phyloP scores from a whole-genome alignment of 768 basidiomycete genomes.

The Pisolithus tinctorius region DNA sequence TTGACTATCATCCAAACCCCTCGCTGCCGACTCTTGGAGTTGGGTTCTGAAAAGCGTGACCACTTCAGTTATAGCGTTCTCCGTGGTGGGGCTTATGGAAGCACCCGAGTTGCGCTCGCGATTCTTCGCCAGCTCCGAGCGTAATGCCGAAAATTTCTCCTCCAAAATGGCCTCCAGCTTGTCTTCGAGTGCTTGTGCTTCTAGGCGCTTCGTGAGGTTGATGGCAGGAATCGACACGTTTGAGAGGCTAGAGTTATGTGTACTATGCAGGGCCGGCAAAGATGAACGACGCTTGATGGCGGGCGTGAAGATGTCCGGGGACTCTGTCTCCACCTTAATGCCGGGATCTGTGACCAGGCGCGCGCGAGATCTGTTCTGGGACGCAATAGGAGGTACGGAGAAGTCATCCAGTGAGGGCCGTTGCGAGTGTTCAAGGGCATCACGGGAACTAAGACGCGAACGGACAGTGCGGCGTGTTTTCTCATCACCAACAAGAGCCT shows the following conservation, averaged over 20 bases:
- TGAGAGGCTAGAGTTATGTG: conserved; percentile 38
- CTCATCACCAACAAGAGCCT: conserved; percentile 65
- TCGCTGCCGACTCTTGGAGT: conserved; percentile 53
- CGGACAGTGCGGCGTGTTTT: conserved; percentile 66
- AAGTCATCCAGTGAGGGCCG: conserved; percentile 75
- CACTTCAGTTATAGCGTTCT: conserved; percentile 60
- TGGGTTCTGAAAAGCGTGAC: conserved; percentile 63
- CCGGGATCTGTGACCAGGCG: conserved; percentile 58
- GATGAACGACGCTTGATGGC: conserved; percentile 48
- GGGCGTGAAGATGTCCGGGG: conserved; percentile 39
- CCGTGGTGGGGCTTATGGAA: conserved; percentile 39
- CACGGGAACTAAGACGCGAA: conserved; percentile 68
- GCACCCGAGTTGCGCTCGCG: conserved; percentile 18
- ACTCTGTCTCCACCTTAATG: conserved; percentile 23
- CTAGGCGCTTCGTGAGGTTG: conserved; percentile 51
- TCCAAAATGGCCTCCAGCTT: conserved; percentile 60
- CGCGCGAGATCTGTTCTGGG: conserved; percentile 48
- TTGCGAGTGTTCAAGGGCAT: conserved; percentile 61
- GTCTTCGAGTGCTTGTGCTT: conserved; percentile 54
- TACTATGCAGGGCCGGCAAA: conserved; percentile 46
- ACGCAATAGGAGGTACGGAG: conserved; percentile 60
- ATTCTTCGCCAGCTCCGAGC: conserved; percentile 31
- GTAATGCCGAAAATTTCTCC: conserved; percentile 55
- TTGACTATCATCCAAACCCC: conserved; percentile 53
- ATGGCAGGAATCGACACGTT: conserved; percentile 38